A percentile compares a stretch with the other conserved stretches of the same genome.
Evolutionary conservation across 495 filamentous ascomycete genomes (phyloP).

Genomic region (Aspergillus affinis): DNA sequence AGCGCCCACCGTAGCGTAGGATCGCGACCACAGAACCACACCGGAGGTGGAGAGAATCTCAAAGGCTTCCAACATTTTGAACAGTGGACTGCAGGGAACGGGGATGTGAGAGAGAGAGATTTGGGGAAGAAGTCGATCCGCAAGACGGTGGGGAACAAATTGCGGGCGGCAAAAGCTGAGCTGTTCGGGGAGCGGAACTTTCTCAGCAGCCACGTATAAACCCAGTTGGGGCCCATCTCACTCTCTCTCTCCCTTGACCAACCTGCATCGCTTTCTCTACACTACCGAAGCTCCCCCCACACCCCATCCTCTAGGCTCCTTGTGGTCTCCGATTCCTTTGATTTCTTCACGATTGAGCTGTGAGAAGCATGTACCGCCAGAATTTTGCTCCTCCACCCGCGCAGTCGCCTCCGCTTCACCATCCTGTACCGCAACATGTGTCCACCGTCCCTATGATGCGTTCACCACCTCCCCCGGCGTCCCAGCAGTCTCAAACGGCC

Average conservation of each 20-base stretch:
- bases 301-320: background rate
- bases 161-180: conserved; percentile 33
- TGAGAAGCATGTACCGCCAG: conserved; percentile 72
- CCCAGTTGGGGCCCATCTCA: conserved; percentile 10
- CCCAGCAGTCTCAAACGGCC: conserved; percentile 68
- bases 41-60: conserved; percentile 95
- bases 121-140: conserved; percentile 16
- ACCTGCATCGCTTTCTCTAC: conserved; percentile 3
- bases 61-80: conserved; percentile 85
- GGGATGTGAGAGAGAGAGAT: conserved; percentile 8
- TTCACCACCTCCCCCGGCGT: conserved; percentile 83
- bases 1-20: conserved; percentile 74
- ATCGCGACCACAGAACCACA: conserved; percentile 93
- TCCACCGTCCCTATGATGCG: conserved; percentile 98
- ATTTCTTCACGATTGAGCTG: conserved; percentile 4
- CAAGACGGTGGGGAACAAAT: conserved; percentile 32
- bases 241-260: conserved; percentile 13
- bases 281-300: background rate
- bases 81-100: background rate
- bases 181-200: conserved; percentile 13
- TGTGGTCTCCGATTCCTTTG: background rate
- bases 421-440: conserved; percentile 97
- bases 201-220: conserved; percentile 45
- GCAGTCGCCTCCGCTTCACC: conserved; percentile 93
- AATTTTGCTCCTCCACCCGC: conserved; percentile 73